Base-by-base conservation (phyloP, 148 eudicot species). In the Rheum nobile region DNA sequence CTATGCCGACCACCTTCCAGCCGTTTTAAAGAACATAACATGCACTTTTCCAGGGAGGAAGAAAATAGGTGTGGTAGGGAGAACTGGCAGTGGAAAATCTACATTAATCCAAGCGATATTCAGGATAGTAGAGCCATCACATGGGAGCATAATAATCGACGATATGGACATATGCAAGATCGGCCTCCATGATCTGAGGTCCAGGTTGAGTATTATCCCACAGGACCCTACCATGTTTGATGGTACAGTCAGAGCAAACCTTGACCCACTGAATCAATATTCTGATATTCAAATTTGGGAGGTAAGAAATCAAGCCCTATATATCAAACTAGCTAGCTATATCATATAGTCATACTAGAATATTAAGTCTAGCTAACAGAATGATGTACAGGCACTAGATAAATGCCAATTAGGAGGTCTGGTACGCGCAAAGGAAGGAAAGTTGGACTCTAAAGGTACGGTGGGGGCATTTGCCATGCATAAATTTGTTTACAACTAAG, bases 221-320 rank as follows among this genome's bases (percentile, higher is more conserved):
- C 98, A 95, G 78, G 98, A 95, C 71, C 98, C 98, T 67, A 88
- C 97, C 0, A 88, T 95, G 97, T 95, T 95, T 82, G 97, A 86
- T 75, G 96, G 96, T 50, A 87, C 98, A 21, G 91, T 95, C 72
- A 81, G 97, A 79, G 90, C 88, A 78, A 95, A 95, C 79, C 93
- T 95, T 47, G 97, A 95, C 74, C 98, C 98, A 14, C 83, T 90
- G 43, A 85, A 83, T 69, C 88, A 85, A 71, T 83, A 91, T 75
- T 80, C 92, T 26, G 98, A 95, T 74, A 50, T 47, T 1, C 77
- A 90, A 50, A 89, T 95, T 43, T 95, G 98, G 98, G 92, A 91
- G 97, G 98, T 94, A 83, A 28, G n/a, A 61, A 48, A 2, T 26
- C 0, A 43, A 24, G 9, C 4, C 38, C n/a, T n/a, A n/a, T n/a